Evolutionary conservation across 2,329 filamentous ascomycete species (phyloP), one percentile per base, ranked within the genome.

Genomic region (Trichoderma sp.): DNA sequence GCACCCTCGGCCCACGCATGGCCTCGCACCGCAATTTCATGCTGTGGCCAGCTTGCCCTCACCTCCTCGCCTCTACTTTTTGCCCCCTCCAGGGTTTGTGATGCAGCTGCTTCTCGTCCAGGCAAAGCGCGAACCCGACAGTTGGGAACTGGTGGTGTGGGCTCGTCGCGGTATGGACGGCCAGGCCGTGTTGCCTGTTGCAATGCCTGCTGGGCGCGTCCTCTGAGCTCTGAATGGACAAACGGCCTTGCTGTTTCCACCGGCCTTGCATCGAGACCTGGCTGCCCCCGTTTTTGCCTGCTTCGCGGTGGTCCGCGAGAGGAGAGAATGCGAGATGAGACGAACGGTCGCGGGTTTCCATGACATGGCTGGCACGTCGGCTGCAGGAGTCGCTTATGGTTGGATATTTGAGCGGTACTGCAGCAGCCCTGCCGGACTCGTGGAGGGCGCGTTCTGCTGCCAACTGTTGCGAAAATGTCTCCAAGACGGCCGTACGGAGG

Each of bases 61-160:
- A 16, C 40, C 27, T 33, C 27, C 40, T 55, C 62, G 11, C 21
- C 59, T 58, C n/a, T 43, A n/a, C 37, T 53, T 35, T 47, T 49
- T 52, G 13, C 52, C 31, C 37, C 59, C 66, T 57, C 67, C 40
- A 43, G 59, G 61, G 29, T 57, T 65, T 35, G 35, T 35, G 55
- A 68, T 69, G 68, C 70, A 70, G 57, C 57, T 37, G 52, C 27
- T 63, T 69, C 66, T 69, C 5, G 52, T 31, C 52, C 55, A 56
- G 60, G 65, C 14, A 70, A 69, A 43, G 67, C 69, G 59, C 24
- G 14, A 31, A 52, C 69, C 66, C 65, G 60, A 69, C 43, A 69
- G 63, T 37, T 29, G 33, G 68, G 68, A 70, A 70, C 63, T 67
- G 68, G 68, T 61, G 68, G 68, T 70, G 68, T 70, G 68, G 68